Conservation (phyloP, 139 green algal genomes). For the Choricystis sp. region DNA sequence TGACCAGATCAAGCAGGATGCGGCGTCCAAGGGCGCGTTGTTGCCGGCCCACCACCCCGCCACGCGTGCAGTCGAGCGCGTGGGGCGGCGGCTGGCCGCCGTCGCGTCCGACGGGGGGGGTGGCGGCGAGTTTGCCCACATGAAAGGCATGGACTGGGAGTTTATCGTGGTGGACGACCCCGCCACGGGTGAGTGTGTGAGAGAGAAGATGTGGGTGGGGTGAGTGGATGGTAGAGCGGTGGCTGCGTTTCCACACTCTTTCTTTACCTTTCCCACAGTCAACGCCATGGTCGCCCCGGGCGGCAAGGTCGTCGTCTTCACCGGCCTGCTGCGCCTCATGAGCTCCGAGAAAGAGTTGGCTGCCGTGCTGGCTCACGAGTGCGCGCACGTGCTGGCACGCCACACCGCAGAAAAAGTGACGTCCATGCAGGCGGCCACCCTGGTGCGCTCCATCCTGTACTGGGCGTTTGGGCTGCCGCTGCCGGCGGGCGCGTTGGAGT, state of each 20-base stretch:
- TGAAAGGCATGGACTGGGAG: constrained; percentile 60
- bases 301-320: constrained; percentile 69
- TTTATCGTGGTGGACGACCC: constrained; percentile 56
- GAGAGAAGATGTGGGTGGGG: too few species aligned
- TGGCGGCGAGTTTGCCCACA: constrained; percentile 36
- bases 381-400: constrained; percentile 54
- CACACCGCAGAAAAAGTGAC: constrained; percentile 42
- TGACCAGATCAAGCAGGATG: constrained; percentile 26
- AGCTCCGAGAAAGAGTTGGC: constrained; percentile 53
- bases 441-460: constrained; percentile 12
- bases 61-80: constrained; percentile 1
- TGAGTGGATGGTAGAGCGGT: too few species aligned
- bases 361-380: constrained; percentile 70
- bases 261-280: too few species aligned
- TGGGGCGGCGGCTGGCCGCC: constrained; percentile 11
- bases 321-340: constrained; percentile 47
- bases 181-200: too few species aligned
- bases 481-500: constrained; percentile 10
- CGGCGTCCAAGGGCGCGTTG: constrained; percentile 17
- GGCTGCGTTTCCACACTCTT: too few species aligned
- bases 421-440: neutral
- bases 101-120: constrained; percentile 31
- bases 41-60: constrained; percentile 25
- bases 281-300: constrained; percentile 82
- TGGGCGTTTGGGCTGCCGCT: constrained; percentile 30